These are phyloP conservation scores for Sedum album DNA, from an alignment of 164 flowering plant genomes.

Conservation along the genomic window DNA sequence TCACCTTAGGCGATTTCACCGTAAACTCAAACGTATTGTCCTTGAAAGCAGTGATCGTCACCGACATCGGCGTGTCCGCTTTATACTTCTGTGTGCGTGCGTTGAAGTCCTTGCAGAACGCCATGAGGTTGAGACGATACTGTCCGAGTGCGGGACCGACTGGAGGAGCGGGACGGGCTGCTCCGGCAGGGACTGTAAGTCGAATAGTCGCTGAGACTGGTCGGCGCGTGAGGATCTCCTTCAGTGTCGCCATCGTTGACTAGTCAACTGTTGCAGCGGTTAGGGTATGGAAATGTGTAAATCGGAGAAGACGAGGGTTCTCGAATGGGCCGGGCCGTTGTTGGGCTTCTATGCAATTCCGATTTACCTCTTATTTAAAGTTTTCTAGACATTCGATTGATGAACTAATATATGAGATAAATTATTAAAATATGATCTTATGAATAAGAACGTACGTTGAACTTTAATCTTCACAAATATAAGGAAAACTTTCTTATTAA, in stretches of 20 bases:
- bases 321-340: neutral
- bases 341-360: too few species aligned
- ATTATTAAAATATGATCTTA: too few species aligned
- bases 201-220: conserved; percentile 83
- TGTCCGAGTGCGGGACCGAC: conserved; percentile 94
- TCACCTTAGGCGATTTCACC: conserved; percentile 79
- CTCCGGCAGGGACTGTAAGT: conserved; percentile 86
- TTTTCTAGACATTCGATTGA: too few species aligned
- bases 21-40: conserved; percentile 92
- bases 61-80: conserved; percentile 87
- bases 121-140: conserved; percentile 86
- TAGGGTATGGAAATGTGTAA: neutral
- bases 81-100: conserved; percentile 94
- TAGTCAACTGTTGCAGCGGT: neutral
- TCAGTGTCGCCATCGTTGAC: conserved; percentile 41
- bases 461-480: too few species aligned
- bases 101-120: conserved; percentile 98
- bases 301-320: neutral
- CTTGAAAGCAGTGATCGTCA: conserved; percentile 74
- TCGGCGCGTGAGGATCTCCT: conserved; percentile 69
- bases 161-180: conserved; percentile 83
- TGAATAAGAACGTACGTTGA: too few species aligned
- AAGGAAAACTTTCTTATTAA: too few species aligned
- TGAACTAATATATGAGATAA: too few species aligned
- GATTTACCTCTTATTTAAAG: too few species aligned